These are phyloP conservation scores for Geotrichum citri-aurantii DNA, from an alignment of 1,139 yeast genomes.

Conservation along the genomic window DNA sequence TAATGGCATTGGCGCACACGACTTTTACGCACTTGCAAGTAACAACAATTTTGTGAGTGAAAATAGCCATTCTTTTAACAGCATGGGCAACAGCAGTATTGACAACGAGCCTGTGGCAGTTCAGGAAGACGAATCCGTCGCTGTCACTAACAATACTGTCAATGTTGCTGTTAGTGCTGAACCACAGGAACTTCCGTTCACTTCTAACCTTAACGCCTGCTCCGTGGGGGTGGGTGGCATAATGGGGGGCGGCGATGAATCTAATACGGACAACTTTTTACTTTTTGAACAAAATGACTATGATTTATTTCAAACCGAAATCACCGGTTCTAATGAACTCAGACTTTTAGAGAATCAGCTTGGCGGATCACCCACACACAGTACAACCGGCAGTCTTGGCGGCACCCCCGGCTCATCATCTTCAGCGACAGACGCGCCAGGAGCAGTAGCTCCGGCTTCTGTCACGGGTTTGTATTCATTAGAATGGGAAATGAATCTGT, in stretches of 20 bases:
- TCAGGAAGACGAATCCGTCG: neutral
- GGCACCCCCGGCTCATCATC: neutral
- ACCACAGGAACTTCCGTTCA: neutral
- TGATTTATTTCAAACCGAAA: neutral
- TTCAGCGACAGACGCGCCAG: neutral
- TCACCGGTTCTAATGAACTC: neutral
- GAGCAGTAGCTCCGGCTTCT: neutral
- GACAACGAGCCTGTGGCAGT: neutral
- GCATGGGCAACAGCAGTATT: neutral
- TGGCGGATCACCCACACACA: neutral
- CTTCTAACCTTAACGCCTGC: no score
- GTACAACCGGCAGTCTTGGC: neutral
- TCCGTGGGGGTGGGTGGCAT: no score
- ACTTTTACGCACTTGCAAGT: neutral
- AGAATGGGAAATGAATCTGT: neutral
- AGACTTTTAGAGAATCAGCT: neutral
- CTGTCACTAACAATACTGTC: neutral
- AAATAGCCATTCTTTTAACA: neutral
- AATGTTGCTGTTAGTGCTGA: neutral
- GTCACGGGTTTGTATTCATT: neutral
- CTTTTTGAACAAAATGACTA: neutral
- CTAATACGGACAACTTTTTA: neutral
- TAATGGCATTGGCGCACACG: slow-evolving; percentile 8
- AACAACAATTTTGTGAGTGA: neutral
- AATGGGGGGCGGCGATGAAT: no score